Percentiles rank a stretch among this genome's conserved stretches.
These are phyloP conservation scores for Acacia crassicarpa DNA, from an alignment of 306 rosid species.

Conservation along the genomic window DNA sequence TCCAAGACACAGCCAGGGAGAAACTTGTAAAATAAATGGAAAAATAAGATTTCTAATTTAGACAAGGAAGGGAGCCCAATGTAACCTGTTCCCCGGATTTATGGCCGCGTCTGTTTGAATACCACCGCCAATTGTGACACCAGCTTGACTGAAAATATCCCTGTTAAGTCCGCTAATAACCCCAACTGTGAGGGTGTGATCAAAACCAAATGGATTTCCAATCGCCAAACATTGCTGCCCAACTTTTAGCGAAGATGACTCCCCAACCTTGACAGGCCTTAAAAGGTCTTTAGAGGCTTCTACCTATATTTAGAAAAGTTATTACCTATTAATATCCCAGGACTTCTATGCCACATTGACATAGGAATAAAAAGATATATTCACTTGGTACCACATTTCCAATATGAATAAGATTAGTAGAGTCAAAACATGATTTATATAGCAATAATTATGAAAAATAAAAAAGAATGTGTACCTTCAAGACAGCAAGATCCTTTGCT, in stretches of 20 bases:
- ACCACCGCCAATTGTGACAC: slow-evolving; percentile 96
- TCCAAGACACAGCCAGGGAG: slow-evolving; percentile 9
- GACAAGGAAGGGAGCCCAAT: slow-evolving; percentile 9
- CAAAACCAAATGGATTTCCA: slow-evolving; percentile 98
- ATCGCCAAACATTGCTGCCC: slow-evolving; percentile 98
- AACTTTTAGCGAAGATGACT: slow-evolving; percentile 76
- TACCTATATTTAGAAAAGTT: slow-evolving; percentile 52
- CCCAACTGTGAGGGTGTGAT: slow-evolving; percentile 96
- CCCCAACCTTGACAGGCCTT: slow-evolving; percentile 75
- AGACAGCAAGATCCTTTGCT: slow-evolving; percentile 92
- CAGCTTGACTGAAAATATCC: slow-evolving; percentile 85
- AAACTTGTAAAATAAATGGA: slow-evolving; percentile 12
- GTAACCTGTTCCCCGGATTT: slow-evolving; percentile 95
- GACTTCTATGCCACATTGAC: not conserved
- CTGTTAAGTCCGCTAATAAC: slow-evolving; percentile 91
- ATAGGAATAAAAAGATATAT: not conserved
- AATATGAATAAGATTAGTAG: slow-evolving; percentile 10
- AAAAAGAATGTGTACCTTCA: slow-evolving; percentile 53
- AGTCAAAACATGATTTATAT: slow-evolving; percentile 15
- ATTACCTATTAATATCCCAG: slow-evolving; percentile 18
- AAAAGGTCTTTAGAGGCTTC: slow-evolving; percentile 79
- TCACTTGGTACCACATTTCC: slow-evolving; percentile 16
- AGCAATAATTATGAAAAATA: slow-evolving; percentile 24
- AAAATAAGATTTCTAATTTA: slow-evolving; percentile 10
- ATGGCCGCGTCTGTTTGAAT: slow-evolving; percentile 97